These are phyloP conservation scores for Thamnidium elegans DNA, from an alignment of 192 early-diverging fungal genomes.

Conservation along the genomic window DNA sequence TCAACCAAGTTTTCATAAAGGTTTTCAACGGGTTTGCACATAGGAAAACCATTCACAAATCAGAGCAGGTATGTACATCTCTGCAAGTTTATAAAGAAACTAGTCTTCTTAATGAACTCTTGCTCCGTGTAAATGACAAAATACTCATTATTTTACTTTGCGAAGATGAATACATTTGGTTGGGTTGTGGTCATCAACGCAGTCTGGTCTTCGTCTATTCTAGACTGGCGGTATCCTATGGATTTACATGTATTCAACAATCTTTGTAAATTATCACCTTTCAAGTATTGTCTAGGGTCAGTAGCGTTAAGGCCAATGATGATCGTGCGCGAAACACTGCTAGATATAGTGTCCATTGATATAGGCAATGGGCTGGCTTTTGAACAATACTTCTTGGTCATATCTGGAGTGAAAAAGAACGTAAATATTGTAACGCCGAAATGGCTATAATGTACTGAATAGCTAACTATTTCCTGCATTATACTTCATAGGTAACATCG, in stretches of 20 bases:
- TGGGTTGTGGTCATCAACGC: not conserved
- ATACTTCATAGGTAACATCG: too few relatives aligned
- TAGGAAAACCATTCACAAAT: too few relatives aligned
- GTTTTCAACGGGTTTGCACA: too few relatives aligned
- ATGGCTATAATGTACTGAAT: too few relatives aligned
- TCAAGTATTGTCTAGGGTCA: not conserved
- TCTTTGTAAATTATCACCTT: not conserved
- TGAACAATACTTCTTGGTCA: not conserved
- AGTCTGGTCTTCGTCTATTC: not conserved
- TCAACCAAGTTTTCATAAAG: too few relatives aligned
- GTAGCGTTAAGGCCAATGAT: not conserved
- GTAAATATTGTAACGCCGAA: too few relatives aligned
- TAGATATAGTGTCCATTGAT: slow-evolving; percentile 1
- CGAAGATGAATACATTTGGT: not conserved
- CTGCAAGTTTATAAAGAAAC: too few relatives aligned
- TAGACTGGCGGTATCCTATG: not conserved
- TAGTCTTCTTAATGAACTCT: too few relatives aligned
- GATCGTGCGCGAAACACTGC: not conserved
- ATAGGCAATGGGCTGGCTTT: not conserved
- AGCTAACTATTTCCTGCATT: too few relatives aligned
- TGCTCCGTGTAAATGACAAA: too few relatives aligned
- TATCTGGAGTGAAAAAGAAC: not conserved
- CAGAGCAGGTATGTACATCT: too few relatives aligned
- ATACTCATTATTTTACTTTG: too few relatives aligned
- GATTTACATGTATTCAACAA: not conserved